phyloP scores from a whole-genome alignment of 805 yeast species.

The Maudiozyma barnettii region DNA sequence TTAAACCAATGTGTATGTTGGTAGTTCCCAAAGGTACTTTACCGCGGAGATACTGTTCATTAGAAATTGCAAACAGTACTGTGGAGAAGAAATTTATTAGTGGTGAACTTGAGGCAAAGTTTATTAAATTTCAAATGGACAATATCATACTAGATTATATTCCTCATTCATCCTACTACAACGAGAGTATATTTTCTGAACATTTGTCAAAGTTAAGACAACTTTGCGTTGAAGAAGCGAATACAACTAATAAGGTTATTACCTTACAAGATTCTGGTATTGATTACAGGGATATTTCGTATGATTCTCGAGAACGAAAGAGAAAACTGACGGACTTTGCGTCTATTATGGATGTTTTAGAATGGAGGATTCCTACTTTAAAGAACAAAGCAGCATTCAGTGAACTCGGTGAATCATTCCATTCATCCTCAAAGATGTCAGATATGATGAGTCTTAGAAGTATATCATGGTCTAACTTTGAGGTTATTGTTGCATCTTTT shows the following conservation, averaged over 20 bases:
- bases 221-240: constrained; percentile 42
- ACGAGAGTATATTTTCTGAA: constrained; percentile 29
- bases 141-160: constrained; percentile 28
- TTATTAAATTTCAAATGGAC: constrained; percentile 55
- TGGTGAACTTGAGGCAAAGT: constrained; percentile 72
- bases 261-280: constrained; percentile 67
- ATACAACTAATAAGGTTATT: neutral
- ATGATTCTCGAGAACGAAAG: constrained; percentile 63
- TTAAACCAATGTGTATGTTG: constrained; percentile 72
- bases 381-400: constrained; percentile 75
- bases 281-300: constrained; percentile 63
- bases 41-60: constrained; percentile 65
- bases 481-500: constrained; percentile 63
- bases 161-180: constrained; percentile 27
- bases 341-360: constrained; percentile 62
- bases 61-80: constrained; percentile 86
- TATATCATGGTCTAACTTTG: constrained; percentile 75
- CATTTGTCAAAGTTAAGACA: constrained; percentile 61
- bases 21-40: constrained; percentile 72
- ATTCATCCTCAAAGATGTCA: constrained; percentile 19
- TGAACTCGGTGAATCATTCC: constrained; percentile 27
- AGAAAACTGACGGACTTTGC: constrained; percentile 66
- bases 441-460: constrained; percentile 42
- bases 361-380: constrained; percentile 64
- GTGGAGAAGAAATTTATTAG: constrained; percentile 68